Evolutionary conservation across 116 monocot species (phyloP).

Genomic region (Papilionanthe hybrid): DNA sequence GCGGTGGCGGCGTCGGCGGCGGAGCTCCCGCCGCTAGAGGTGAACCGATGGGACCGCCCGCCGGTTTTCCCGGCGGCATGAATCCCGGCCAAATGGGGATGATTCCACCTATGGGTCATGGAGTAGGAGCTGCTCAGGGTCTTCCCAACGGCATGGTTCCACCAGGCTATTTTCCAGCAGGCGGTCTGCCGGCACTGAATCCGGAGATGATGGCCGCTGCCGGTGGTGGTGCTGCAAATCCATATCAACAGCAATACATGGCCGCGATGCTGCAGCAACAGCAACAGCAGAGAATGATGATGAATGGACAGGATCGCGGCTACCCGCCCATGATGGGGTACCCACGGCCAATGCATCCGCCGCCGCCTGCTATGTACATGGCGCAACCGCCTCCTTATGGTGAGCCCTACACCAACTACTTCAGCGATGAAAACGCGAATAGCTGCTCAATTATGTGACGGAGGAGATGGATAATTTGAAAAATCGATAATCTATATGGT

Average conservation of each 20-base stretch:
- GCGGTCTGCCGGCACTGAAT: not conserved
- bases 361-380: conserved; percentile 28
- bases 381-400: conserved; percentile 25
- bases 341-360: conserved; percentile 16
- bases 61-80: conserved; percentile 22
- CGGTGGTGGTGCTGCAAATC: conserved; percentile 9
- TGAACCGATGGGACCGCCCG: conserved; percentile 10
- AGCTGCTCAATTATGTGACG: conserved; percentile 83
- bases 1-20: conserved; percentile 1
- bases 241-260: conserved; percentile 45
- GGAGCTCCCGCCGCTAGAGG: not conserved
- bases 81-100: conserved; percentile 18
- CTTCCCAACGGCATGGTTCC: conserved; percentile 33
- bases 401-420: conserved; percentile 51
- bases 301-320: conserved; percentile 42
- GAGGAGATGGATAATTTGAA: conserved; percentile 4
- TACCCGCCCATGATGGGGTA: conserved; percentile 39
- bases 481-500: not conserved
- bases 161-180: conserved; percentile 25
- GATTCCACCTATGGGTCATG: conserved; percentile 17
- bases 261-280: conserved; percentile 54
- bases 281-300: conserved; percentile 58
- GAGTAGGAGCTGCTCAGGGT: conserved; percentile 34
- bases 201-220: conserved; percentile 20
- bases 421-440: conserved; percentile 67